Conservation (phyloP, 2,329 filamentous ascomycete genomes). For the Fusarium mexicanum region DNA sequence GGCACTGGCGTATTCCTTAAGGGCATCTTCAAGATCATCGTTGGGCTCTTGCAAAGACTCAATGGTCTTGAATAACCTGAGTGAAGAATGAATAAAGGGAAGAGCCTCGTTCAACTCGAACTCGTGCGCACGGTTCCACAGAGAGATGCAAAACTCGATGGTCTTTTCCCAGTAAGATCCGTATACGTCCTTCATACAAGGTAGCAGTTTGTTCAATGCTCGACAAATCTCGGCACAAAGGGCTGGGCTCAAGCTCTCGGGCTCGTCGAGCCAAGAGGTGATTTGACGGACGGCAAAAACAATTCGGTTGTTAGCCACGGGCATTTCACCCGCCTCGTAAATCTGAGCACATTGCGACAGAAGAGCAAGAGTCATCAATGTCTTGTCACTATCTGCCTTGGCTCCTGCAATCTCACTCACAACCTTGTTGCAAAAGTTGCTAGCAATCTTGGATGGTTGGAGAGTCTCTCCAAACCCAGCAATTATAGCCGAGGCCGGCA, state of each 20-base stretch:
- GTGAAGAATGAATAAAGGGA: slow-evolving; percentile 74
- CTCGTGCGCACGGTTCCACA: slow-evolving; percentile 63
- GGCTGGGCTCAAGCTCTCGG: slow-evolving; percentile 54
- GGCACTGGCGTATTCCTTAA: slow-evolving; percentile 66
- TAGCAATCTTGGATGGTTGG: slow-evolving; percentile 58
- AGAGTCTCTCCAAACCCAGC: slow-evolving; percentile 62
- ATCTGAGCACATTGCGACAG: slow-evolving; percentile 63
- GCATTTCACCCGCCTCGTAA: slow-evolving; percentile 63
- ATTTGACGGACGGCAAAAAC: slow-evolving; percentile 87
- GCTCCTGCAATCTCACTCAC: slow-evolving; percentile 68
- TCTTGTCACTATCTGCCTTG: slow-evolving; percentile 54
- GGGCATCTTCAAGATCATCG: slow-evolving; percentile 83
- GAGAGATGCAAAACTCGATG: slow-evolving; percentile 65
- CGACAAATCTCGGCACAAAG: slow-evolving; percentile 64
- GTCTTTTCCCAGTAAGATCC: slow-evolving; percentile 84
- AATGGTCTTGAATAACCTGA: slow-evolving; percentile 75
- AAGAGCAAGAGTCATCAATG: slow-evolving; percentile 61
- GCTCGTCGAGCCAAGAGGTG: slow-evolving; percentile 72
- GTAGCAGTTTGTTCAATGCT: slow-evolving; percentile 70
- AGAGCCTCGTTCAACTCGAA: slow-evolving; percentile 59
- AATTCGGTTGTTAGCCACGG: slow-evolving; percentile 72
- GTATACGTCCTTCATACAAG: slow-evolving; percentile 82
- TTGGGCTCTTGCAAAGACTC: slow-evolving; percentile 76
- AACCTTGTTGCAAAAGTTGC: slow-evolving; percentile 67
- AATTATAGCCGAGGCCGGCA: slow-evolving; percentile 62